phyloP scores from a whole-genome alignment of 176 grass and related monocot genomes.

The Eragrostis nindensis region DNA sequence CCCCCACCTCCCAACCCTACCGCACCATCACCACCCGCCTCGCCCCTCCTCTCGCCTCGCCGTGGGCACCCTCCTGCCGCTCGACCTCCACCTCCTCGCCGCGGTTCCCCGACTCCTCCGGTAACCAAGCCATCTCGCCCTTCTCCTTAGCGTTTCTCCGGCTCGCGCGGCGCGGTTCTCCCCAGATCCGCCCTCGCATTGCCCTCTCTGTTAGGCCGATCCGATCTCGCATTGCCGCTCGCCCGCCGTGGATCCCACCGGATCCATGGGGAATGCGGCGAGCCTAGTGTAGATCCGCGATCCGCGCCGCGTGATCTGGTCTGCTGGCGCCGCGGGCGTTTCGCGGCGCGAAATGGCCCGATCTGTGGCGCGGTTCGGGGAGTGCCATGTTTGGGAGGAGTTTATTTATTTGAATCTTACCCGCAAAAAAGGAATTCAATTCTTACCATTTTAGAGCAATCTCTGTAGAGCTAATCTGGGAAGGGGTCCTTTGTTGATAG shows the following conservation, averaged over 20 bases:
- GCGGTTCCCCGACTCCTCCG: slow-evolving; percentile 21
- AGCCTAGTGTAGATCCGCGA: slow-evolving; percentile 38
- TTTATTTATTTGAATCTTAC: neutral
- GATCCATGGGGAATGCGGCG: slow-evolving; percentile 19
- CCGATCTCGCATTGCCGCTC: slow-evolving; percentile 25
- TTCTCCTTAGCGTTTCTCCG: too few species aligned
- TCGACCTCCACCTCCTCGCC: neutral
- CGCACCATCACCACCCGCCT: neutral
- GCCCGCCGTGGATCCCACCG: slow-evolving; percentile 35
- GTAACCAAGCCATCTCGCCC: slow-evolving; percentile 37
- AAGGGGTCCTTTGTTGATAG: neutral
- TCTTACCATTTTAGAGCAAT: neutral
- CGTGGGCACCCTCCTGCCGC: neutral
- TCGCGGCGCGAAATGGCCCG: slow-evolving; percentile 21
- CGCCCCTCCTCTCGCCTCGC: neutral
- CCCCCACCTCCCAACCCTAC: slow-evolving; percentile 38
- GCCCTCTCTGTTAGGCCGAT: slow-evolving; percentile 29
- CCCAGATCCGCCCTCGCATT: slow-evolving; percentile 48
- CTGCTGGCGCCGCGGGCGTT: slow-evolving; percentile 12
- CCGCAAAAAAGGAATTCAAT: neutral
- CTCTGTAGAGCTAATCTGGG: neutral
- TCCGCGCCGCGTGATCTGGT: slow-evolving; percentile 28
- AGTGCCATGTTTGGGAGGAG: neutral
- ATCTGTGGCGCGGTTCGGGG: slow-evolving; percentile 7
- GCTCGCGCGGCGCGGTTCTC: neutral